These are phyloP conservation scores for Chamaecrista fasciculata DNA, from an alignment of 306 rosid genomes.

Conservation along the genomic window DNA sequence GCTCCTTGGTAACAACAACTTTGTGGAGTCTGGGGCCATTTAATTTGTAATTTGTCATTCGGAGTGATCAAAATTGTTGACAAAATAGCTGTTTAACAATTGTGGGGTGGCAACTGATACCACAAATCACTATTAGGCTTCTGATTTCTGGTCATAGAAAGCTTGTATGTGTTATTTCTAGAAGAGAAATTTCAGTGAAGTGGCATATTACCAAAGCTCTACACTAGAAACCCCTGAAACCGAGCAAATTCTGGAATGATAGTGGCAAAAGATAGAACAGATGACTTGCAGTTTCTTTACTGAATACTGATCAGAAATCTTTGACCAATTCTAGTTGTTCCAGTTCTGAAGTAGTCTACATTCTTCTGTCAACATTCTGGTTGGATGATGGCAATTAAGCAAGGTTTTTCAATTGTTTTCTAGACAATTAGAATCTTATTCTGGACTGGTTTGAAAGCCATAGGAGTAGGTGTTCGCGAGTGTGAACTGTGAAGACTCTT, in stretches of 20 bases:
- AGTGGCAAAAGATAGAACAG: background rate
- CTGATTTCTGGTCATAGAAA: background rate
- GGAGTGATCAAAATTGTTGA: background rate
- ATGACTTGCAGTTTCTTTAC: background rate
- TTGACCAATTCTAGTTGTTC: background rate
- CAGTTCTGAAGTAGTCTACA: background rate
- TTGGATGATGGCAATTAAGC: background rate
- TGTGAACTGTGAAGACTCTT: background rate
- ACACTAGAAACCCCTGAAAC: background rate
- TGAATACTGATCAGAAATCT: conserved; percentile 20
- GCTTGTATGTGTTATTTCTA: background rate
- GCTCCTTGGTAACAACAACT: background rate
- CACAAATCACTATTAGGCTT: background rate
- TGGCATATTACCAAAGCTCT: background rate
- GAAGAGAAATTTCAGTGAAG: conserved; percentile 3
- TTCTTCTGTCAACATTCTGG: background rate
- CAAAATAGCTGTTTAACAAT: background rate
- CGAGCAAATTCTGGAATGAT: background rate
- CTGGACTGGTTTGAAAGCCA: background rate
- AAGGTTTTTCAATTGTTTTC: background rate
- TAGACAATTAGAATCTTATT: background rate
- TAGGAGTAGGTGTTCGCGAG: background rate
- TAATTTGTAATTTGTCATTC: background rate
- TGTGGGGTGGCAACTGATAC: background rate
- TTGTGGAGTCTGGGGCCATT: background rate